phyloP scores from a whole-genome alignment of 805 yeast genomes.

The Candida taoyuanica region DNA sequence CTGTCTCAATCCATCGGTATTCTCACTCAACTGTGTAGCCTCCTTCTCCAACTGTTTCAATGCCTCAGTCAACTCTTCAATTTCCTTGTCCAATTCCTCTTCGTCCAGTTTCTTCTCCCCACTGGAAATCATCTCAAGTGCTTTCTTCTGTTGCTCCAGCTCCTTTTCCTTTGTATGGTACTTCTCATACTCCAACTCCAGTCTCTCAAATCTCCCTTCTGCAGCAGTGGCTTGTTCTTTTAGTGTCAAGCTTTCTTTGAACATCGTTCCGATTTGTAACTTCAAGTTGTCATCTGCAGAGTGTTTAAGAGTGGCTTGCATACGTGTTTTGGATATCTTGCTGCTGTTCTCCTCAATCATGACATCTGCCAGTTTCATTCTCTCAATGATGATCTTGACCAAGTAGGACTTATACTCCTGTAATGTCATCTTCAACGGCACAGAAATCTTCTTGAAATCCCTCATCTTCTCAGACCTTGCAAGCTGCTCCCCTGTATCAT shows the following conservation, averaged over 20 bases:
- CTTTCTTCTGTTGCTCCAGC: constrained; percentile 4
- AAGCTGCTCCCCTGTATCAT: not conserved
- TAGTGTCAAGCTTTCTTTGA: constrained; percentile 27
- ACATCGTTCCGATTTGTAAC: constrained; percentile 36
- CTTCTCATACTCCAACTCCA: constrained; percentile 20
- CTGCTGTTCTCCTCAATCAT: constrained; percentile 22
- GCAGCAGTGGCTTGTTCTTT: constrained; percentile 18
- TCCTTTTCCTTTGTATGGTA: constrained; percentile 9
- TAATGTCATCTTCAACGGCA: constrained; percentile 22
- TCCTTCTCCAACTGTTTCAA: constrained; percentile 12
- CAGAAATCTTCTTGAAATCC: constrained; percentile 13
- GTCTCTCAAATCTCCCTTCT: constrained; percentile 20
- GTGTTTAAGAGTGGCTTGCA: constrained; percentile 38
- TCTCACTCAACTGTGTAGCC: not conserved
- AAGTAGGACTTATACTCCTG: constrained; percentile 34
- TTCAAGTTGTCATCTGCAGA: constrained; percentile 35
- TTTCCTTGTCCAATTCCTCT: constrained; percentile 30
- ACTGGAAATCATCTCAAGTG: constrained; percentile 1
- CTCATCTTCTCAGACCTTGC: constrained; percentile 4
- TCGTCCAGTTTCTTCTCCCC: constrained; percentile 28
- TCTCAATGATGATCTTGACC: constrained; percentile 33
- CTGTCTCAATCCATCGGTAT: constrained; percentile 27
- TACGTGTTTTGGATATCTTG: constrained; percentile 27
- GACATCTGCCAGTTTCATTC: constrained; percentile 28
- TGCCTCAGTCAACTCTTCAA: constrained; percentile 14